These are phyloP conservation scores for Leptodontidium sp. DNA, from an alignment of 2,329 filamentous ascomycete species.

Conservation along the genomic window DNA sequence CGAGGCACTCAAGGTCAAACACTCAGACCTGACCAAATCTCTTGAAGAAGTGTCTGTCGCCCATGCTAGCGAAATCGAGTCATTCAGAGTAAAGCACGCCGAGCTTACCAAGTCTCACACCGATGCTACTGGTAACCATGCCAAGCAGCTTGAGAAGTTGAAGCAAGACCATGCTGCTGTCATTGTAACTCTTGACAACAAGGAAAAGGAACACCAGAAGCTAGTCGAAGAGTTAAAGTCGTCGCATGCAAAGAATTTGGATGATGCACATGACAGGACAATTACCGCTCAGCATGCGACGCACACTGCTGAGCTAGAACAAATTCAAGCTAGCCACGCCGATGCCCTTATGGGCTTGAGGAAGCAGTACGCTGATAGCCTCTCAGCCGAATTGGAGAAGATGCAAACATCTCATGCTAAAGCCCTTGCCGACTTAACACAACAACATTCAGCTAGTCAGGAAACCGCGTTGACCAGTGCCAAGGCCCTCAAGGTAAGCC, in stretches of 20 bases:
- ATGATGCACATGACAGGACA: conserved; percentile 61
- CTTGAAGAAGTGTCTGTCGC: conserved; percentile 39
- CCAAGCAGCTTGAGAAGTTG: conserved; percentile 35
- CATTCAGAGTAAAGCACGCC: conserved; percentile 37
- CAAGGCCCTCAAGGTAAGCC: conserved; percentile 42
- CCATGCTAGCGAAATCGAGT: conserved; percentile 39
- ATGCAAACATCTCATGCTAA: conserved; percentile 40
- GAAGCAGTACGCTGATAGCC: conserved; percentile 51
- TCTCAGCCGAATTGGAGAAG: conserved; percentile 19
- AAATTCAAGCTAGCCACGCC: conserved; percentile 62
- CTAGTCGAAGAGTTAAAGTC: conserved; percentile 63
- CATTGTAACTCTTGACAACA: conserved; percentile 50
- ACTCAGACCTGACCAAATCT: conserved; percentile 55
- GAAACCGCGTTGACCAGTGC: conserved; percentile 32
- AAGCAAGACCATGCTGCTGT: conserved; percentile 43
- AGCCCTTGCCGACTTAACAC: conserved; percentile 2
- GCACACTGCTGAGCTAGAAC: conserved; percentile 59
- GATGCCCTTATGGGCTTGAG: conserved; percentile 52
- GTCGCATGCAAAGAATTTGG: conserved; percentile 66
- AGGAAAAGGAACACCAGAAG: conserved; percentile 61
- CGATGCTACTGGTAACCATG: conserved; percentile 31
- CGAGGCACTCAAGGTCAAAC: conserved; percentile 65
- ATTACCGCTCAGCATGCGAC: conserved; percentile 57
- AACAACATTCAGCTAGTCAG: conserved; percentile 43
- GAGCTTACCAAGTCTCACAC: conserved; percentile 32